These are phyloP conservation scores for Leptodontidium sp. DNA, from an alignment of 2,329 filamentous ascomycete species.

Conservation along the genomic window DNA sequence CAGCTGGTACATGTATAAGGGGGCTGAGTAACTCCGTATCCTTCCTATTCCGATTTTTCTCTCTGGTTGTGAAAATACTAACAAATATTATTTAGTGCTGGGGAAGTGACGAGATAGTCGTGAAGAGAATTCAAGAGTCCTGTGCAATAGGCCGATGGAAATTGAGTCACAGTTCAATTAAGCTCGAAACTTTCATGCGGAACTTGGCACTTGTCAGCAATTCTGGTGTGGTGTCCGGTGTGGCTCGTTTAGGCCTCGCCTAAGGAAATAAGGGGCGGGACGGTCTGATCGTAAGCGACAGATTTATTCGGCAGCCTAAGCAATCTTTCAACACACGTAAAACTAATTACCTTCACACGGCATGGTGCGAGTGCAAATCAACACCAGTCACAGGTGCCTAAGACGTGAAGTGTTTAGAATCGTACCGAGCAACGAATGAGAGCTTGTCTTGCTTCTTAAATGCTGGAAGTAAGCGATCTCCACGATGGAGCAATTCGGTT, in stretches of 20 bases:
- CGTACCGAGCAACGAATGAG: no score
- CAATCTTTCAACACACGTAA: not conserved
- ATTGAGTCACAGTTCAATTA: no score
- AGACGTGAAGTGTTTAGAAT: not conserved
- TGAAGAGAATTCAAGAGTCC: not conserved
- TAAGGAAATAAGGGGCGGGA: not conserved
- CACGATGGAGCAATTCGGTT: not conserved
- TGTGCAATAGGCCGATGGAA: not conserved
- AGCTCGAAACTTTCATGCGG: not conserved
- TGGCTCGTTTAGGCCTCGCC: constrained; percentile 4
- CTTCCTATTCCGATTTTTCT: not conserved
- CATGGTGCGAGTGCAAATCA: no score
- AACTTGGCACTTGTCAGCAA: not conserved
- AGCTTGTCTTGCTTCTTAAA: no score
- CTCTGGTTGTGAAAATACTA: not conserved
- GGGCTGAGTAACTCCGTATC: not conserved
- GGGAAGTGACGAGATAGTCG: not conserved
- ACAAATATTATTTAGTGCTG: no score
- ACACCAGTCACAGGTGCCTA: not conserved
- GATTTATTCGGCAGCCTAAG: constrained; percentile 6
- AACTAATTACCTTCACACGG: no score
- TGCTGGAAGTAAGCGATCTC: not conserved
- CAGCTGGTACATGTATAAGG: no score
- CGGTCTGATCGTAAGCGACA: not conserved
- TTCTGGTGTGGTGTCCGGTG: not conserved